A percentile compares a stretch with the other conserved stretches of the same genome.
Conservation (phyloP, 2,329 filamentous ascomycete species). For the Fusarium robinianum region DNA sequence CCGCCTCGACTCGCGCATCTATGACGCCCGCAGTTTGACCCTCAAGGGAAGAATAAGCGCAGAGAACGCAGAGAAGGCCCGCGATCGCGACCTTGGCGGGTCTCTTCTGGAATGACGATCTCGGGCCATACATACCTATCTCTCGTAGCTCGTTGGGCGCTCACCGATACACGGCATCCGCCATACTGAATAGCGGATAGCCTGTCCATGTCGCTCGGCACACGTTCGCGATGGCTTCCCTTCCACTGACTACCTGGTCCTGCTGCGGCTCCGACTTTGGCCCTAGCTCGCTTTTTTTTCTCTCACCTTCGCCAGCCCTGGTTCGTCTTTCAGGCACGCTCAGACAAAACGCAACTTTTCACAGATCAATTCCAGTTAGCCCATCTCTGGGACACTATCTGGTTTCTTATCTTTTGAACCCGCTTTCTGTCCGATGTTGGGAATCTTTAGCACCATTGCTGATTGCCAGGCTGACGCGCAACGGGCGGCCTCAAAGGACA, state of each 20-base stretch:
- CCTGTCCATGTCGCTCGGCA: not conserved
- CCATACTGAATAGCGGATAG: constrained; percentile 23
- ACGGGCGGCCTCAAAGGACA: too few relatives aligned
- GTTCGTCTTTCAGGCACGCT: constrained; percentile 4
- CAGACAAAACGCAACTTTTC: too few relatives aligned
- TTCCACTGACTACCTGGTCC: too few relatives aligned
- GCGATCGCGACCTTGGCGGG: not conserved
- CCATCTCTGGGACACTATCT: too few relatives aligned
- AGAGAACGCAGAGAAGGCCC: not conserved
- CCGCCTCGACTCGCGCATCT: constrained; percentile 1
- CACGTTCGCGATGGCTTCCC: constrained; percentile 19
- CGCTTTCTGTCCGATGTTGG: too few relatives aligned
- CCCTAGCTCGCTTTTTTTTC: constrained; percentile 1
- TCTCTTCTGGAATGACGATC: constrained; percentile 10
- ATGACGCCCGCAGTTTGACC: constrained; percentile 1
- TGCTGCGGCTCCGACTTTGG: constrained; percentile 16
- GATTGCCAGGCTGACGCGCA: too few relatives aligned
- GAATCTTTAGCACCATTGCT: too few relatives aligned
- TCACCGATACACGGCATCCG: constrained; percentile 17
- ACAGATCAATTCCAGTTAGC: not conserved
- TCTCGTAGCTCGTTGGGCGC: constrained; percentile 20
- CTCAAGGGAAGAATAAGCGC: not conserved
- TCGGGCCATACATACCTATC: constrained; percentile 9
- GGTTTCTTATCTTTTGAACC: too few relatives aligned
- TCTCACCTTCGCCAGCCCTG: not conserved